These are phyloP conservation scores for Stagonosporopsis vannaccii DNA, from an alignment of 2,329 filamentous ascomycete species.

Conservation along the genomic window DNA sequence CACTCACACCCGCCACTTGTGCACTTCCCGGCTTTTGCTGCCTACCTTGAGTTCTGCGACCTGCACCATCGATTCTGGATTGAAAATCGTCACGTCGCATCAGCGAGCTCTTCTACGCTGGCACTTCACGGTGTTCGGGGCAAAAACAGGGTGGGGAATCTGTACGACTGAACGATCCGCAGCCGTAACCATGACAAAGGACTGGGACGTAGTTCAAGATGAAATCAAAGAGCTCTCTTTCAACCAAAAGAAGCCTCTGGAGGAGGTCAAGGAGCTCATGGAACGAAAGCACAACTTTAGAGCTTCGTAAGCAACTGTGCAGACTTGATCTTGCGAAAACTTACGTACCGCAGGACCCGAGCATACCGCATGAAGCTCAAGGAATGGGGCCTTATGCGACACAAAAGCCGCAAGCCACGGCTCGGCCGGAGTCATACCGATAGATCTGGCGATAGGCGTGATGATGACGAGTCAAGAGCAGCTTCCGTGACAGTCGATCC, in stretches of 20 bases:
- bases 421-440: not conserved
- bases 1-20: not conserved
- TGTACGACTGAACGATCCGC: not conserved
- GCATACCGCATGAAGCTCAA: constrained; percentile 49
- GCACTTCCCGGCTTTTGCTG: not conserved
- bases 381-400: constrained; percentile 45
- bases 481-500: constrained; percentile 13
- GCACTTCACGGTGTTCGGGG: not conserved
- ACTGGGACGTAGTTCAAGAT: constrained; percentile 38
- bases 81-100: not conserved
- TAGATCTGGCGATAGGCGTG: not conserved
- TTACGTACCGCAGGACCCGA: constrained; percentile 34
- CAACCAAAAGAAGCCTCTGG: constrained; percentile 42
- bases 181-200: constrained; percentile 41
- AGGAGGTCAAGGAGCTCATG: constrained; percentile 46
- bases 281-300: constrained; percentile 42
- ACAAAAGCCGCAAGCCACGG: constrained; percentile 13
- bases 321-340: not conserved
- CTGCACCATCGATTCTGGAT: not conserved
- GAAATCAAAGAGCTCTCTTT: constrained; percentile 45
- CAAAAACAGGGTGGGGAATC: not conserved
- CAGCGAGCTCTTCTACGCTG: not conserved
- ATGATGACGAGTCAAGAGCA: constrained; percentile 14
- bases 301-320: constrained; percentile 39
- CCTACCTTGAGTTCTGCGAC: not conserved